Evolutionary conservation across 2,329 filamentous ascomycete species (phyloP), one percentile per base, ranked within the genome.

Genomic region (Endocalyx cinctus): DNA sequence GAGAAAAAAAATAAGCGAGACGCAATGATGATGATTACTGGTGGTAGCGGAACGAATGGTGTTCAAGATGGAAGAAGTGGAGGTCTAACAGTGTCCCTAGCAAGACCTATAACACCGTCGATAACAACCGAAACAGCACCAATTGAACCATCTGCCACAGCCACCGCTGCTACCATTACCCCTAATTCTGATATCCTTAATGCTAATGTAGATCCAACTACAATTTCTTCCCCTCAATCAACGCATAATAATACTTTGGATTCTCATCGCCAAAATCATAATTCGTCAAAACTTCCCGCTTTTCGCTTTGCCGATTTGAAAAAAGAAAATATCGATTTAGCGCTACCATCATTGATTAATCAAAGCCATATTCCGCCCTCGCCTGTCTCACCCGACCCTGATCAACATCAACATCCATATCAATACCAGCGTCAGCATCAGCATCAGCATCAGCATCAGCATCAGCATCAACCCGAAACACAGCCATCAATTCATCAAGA

Each of bases 261-360:
- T 46, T 54, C 57, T 27, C 72, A 75, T 54, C 69, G 72, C 34
- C 69, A 70, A 43, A 70, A 53, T 50, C 66, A 75, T 54, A 74
- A 65, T 48, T 67, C 70, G 25, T 76, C 72, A 41, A 76, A 75
- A 47, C 57, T 75, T 43, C 72, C 73, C 17, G 64, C 71, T 15
- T 74, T 70, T 53, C 72, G 72, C 38, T 72, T 72, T 49, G 67
- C 63, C 43, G 71, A 75, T 55, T 58, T 68, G 34, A 58, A 58
- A 35, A 62, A 59, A 38, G 58, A 61, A 39, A 43, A 53, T 29
- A 54, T 64, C 23, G 46, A 51, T 23, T 42, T 55, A 29, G 54
- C 61, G 28, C 52, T 51, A 35, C 51, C 61, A 36, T 48, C 58
- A 37, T 59, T 57, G 40, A 59, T 29, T 26, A 41, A 38, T 25